A percentile compares a stretch with the other conserved stretches of the same genome.
These are phyloP conservation scores for Danielia reshetovae DNA, from an alignment of 805 yeast species.

Conservation along the genomic window DNA sequence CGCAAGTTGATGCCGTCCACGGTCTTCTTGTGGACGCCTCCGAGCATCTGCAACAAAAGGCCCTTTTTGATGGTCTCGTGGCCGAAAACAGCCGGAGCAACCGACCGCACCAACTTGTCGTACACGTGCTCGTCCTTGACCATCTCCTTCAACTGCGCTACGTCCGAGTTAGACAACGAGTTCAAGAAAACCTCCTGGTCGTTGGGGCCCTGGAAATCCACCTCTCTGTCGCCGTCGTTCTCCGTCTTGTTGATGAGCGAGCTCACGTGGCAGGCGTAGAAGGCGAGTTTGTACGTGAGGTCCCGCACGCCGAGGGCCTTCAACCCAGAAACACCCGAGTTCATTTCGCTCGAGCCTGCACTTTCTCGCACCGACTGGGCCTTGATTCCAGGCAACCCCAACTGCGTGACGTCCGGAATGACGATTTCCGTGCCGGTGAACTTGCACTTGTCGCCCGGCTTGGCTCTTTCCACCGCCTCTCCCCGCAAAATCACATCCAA, in stretches of 20 bases:
- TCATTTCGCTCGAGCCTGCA: slow-evolving; percentile 65
- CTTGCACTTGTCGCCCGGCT: slow-evolving; percentile 93
- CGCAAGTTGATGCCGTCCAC: slow-evolving; percentile 91
- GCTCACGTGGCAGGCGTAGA: slow-evolving; percentile 85
- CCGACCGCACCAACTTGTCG: slow-evolving; percentile 76
- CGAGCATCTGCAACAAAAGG: slow-evolving; percentile 76
- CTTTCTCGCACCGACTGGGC: slow-evolving; percentile 75
- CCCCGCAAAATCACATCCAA: slow-evolving; percentile 90
- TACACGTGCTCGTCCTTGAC: slow-evolving; percentile 84
- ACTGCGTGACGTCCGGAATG: slow-evolving; percentile 88
- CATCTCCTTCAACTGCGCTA: slow-evolving; percentile 82
- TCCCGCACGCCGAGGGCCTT: slow-evolving; percentile 92
- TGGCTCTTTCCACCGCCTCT: slow-evolving; percentile 91
- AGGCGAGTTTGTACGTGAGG: slow-evolving; percentile 85
- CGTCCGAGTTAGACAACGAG: slow-evolving; percentile 75
- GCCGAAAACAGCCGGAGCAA: slow-evolving; percentile 96
- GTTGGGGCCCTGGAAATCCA: slow-evolving; percentile 46
- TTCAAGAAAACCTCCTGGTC: slow-evolving; percentile 81
- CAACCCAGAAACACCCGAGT: slow-evolving; percentile 85
- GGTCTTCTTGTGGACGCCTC: slow-evolving; percentile 94
- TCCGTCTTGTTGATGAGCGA: slow-evolving; percentile 45
- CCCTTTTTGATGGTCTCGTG: slow-evolving; percentile 95
- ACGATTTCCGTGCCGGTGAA: slow-evolving; percentile 95
- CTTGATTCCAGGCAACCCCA: slow-evolving; percentile 92
- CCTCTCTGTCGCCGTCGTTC: slow-evolving; percentile 19